A percentile compares a stretch with the other conserved stretches of the same genome.
Evolutionary conservation across 2,329 filamentous ascomycete species (phyloP).

Genomic region (Fusarium newnesense): DNA sequence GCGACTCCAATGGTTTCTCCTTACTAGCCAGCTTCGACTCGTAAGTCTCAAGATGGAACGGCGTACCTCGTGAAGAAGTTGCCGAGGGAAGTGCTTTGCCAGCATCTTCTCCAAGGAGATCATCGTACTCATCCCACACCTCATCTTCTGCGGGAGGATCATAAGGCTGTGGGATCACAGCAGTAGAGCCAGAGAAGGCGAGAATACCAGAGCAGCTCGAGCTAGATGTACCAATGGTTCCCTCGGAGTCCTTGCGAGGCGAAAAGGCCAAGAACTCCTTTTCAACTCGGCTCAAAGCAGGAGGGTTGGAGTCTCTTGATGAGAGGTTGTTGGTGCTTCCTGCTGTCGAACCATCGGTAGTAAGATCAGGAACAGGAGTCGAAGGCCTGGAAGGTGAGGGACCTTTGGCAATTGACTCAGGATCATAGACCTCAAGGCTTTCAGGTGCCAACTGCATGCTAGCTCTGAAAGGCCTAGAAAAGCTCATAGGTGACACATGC

Average conservation of each 20-base stretch:
- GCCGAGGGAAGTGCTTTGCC: slow-evolving; percentile 60
- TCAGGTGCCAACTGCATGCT: slow-evolving; percentile 55
- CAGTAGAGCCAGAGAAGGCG: slow-evolving; percentile 71
- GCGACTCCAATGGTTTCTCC: slow-evolving; percentile 58
- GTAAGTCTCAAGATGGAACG: slow-evolving; percentile 66
- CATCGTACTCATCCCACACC: slow-evolving; percentile 94
- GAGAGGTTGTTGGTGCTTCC: slow-evolving; percentile 48
- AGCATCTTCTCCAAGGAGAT: slow-evolving; percentile 76
- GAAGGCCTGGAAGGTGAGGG: slow-evolving; percentile 56
- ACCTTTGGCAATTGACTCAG: slow-evolving; percentile 59
- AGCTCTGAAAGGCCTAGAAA: slow-evolving; percentile 81
- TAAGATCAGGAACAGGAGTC: slow-evolving; percentile 52
- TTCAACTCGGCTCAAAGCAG: slow-evolving; percentile 43
- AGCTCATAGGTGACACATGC: slow-evolving; percentile 78
- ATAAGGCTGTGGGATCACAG: slow-evolving; percentile 70
- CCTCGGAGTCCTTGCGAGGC: slow-evolving; percentile 75
- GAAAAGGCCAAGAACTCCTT: slow-evolving; percentile 81
- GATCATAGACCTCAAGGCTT: slow-evolving; percentile 45
- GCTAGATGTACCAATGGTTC: slow-evolving; percentile 55
- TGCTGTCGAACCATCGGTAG: slow-evolving; percentile 49
- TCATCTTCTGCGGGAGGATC: slow-evolving; percentile 82
- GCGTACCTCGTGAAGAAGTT: slow-evolving; percentile 65
- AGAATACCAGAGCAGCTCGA: slow-evolving; percentile 75
- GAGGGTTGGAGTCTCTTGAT: slow-evolving; percentile 45
- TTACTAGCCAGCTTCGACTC: slow-evolving; percentile 51